These are phyloP conservation scores for Biancaea sappan DNA, from an alignment of 306 rosid species.

Conservation along the genomic window DNA sequence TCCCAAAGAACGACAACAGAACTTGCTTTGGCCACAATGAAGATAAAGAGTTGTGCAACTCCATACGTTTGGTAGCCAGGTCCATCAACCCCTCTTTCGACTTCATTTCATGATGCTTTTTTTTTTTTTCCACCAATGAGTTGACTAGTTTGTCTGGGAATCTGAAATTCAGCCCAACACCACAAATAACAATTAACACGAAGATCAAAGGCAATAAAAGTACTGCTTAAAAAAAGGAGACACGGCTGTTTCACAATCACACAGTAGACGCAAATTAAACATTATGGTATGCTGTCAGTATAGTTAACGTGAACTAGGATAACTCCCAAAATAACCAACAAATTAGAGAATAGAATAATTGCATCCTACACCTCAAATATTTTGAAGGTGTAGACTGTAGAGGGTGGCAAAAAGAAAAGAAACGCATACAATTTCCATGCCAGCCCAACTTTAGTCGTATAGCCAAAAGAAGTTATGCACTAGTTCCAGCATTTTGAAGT, in stretches of 20 bases:
- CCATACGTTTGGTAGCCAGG: conserved; percentile 82
- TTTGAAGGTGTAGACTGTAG: not conserved
- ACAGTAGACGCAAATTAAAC: too few relatives aligned
- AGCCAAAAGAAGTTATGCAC: not conserved
- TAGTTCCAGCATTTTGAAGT: not conserved
- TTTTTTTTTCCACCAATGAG: conserved; percentile 88
- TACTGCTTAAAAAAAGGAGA: conserved; percentile 19
- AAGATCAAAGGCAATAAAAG: not conserved
- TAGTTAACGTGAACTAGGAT: not conserved
- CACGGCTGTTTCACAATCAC: not conserved
- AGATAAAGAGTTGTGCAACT: conserved; percentile 87
- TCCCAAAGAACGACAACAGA: not conserved
- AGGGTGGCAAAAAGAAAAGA: not conserved
- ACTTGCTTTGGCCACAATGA: conserved; percentile 95
- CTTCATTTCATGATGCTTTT: conserved; percentile 87
- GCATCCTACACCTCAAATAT: not conserved
- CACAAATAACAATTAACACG: conserved; percentile 17
- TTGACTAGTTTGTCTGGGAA: conserved; percentile 81
- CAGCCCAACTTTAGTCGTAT: not conserved
- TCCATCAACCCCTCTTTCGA: conserved; percentile 85
- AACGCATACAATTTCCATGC: not conserved
- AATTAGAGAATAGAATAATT: not conserved
- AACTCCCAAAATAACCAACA: conserved; percentile 9
- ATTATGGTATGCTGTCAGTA: not conserved
- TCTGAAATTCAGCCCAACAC: conserved; percentile 56